Percentiles rank a stretch among this genome's conserved stretches.
phyloP scores from a whole-genome alignment of 2,329 filamentous ascomycete genomes.

The Lasiodiplodia sp. region DNA sequence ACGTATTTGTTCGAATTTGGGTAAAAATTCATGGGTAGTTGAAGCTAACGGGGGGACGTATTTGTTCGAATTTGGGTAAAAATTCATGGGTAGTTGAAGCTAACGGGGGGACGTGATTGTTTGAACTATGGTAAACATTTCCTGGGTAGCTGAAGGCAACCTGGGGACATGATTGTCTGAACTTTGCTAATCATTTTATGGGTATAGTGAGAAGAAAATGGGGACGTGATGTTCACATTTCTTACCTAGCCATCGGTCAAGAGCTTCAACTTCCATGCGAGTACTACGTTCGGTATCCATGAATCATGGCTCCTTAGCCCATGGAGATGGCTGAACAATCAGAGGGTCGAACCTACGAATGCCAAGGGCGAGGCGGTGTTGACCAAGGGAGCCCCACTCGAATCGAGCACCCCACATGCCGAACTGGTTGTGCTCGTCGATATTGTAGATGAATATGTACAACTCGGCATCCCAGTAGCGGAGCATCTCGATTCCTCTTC shows the following conservation, averaged over 20 bases:
- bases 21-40: no score
- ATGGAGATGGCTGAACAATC: not conserved
- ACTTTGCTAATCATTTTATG: no score
- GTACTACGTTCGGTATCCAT: no score
- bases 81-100: no score
- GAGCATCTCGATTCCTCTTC: not conserved
- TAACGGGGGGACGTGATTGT: not conserved
- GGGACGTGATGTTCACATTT: no score
- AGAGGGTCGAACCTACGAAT: conserved; percentile 10
- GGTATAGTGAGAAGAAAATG: no score
- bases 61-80: not conserved
- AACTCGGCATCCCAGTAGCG: not conserved
- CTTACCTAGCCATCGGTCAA: not conserved
- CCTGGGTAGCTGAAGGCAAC: no score
- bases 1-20: not conserved
- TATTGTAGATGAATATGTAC: not conserved
- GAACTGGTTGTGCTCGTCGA: not conserved
- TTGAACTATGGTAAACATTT: not conserved
- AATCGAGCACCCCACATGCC: not conserved
- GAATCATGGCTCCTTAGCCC: not conserved
- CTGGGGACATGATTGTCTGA: not conserved
- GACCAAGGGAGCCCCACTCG: conserved; percentile 11
- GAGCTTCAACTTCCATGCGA: not conserved
- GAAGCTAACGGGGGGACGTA: no score
- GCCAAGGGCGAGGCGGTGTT: conserved; percentile 13